Percentiles rank a stretch among this genome's conserved stretches.
Evolutionary conservation across 495 filamentous ascomycete genomes (phyloP).

Genomic region (Cercophora scortea): DNA sequence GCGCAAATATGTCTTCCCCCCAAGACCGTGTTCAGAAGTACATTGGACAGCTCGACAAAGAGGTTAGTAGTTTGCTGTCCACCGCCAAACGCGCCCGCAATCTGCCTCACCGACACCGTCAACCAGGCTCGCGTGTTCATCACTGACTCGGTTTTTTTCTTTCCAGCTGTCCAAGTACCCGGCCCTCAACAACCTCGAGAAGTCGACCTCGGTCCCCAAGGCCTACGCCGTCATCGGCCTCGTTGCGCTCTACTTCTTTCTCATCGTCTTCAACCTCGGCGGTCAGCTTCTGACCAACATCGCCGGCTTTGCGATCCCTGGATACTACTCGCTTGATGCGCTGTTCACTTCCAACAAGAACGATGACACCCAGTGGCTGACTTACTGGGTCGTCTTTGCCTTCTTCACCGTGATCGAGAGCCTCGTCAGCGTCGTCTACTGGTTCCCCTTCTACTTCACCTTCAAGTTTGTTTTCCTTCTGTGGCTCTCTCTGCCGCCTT

Average conservation of each 20-base stretch:
- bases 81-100: no score
- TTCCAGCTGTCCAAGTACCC: constrained; percentile 92
- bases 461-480: constrained; percentile 97
- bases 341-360: constrained; percentile 72
- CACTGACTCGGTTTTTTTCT: constrained; percentile 3
- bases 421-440: constrained; percentile 89
- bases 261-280: constrained; percentile 98
- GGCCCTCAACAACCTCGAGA: constrained; percentile 90
- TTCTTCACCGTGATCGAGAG: constrained; percentile 93
- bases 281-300: constrained; percentile 95
- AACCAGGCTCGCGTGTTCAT: constrained; percentile 1
- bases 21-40: constrained; percentile 88
- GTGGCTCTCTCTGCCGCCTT: constrained; percentile 94
- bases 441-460: constrained; percentile 99
- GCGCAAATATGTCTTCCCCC: constrained; percentile 55
- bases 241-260: constrained; percentile 85
- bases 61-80: constrained; percentile 54
- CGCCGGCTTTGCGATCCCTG: constrained; percentile 88
- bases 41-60: constrained; percentile 90
- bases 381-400: constrained; percentile 96
- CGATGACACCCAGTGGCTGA: constrained; percentile 89
- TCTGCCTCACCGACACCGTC: no score
- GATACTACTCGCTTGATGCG: constrained; percentile 90
- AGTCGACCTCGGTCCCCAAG: constrained; percentile 90
- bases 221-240: constrained; percentile 90